Percentiles rank a stretch among this genome's conserved stretches.
Conservation (phyloP, 345 rosid species). For the Kandelia obovata region DNA sequence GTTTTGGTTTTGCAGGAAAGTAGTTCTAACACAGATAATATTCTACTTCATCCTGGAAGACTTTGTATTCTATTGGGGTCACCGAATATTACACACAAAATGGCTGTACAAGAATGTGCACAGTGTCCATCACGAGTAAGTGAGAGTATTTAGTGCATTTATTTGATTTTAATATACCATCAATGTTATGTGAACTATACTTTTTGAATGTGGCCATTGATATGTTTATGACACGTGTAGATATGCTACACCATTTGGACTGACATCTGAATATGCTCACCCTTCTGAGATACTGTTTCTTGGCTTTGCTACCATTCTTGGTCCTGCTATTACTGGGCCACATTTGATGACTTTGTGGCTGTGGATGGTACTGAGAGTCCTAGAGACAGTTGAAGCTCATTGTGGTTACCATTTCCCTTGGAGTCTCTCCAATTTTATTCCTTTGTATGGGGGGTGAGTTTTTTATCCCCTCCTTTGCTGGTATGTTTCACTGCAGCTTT, state of each 20-base stretch:
- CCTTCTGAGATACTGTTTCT: conserved; percentile 93
- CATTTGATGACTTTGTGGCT: conserved; percentile 89
- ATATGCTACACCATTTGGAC: conserved; percentile 94
- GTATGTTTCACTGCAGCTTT: background rate
- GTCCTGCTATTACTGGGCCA: conserved; percentile 97
- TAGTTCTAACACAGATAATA: conserved; percentile 60
- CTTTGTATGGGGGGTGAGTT: conserved; percentile 94
- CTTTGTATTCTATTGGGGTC: conserved; percentile 98
- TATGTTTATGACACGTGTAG: conserved; percentile 32
- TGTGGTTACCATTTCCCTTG: conserved; percentile 99
- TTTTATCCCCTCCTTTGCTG: background rate
- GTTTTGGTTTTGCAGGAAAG: conserved; percentile 57
- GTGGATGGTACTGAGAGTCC: conserved; percentile 88
- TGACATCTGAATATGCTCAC: conserved; percentile 96
- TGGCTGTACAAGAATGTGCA: conserved; percentile 97
- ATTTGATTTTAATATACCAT: background rate
- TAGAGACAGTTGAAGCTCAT: conserved; percentile 98
- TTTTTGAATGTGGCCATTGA: conserved; percentile 5
- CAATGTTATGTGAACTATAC: background rate
- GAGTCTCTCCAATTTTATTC: conserved; percentile 90
- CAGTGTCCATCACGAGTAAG: conserved; percentile 98
- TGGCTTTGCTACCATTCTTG: conserved; percentile 93
- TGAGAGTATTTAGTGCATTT: conserved; percentile 15
- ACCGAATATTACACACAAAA: conserved; percentile 81
- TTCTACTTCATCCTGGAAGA: conserved; percentile 97